Evolutionary conservation across 2,329 filamentous ascomycete species (phyloP).

Genomic region (Neurospora crassa): DNA sequence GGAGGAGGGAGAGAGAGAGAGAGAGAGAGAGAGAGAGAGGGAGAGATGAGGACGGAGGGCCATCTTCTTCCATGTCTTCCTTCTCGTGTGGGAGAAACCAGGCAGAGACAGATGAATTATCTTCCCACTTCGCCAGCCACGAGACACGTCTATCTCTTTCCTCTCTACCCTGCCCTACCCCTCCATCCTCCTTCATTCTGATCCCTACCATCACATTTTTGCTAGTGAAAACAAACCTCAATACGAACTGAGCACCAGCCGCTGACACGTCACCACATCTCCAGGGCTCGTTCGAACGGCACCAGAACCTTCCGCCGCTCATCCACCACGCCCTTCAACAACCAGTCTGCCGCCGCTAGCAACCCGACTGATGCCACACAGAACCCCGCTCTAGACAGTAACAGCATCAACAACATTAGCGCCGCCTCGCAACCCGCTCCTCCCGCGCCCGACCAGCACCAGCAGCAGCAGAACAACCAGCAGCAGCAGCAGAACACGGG

Average conservation of each 20-base stretch:
- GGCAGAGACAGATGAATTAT: not conserved
- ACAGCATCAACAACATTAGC: slow-evolving; percentile 2
- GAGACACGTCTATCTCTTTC: not conserved
- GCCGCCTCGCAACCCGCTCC: slow-evolving; percentile 2
- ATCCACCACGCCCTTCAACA: slow-evolving; percentile 44
- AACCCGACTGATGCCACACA: slow-evolving; percentile 15
- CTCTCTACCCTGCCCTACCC: not conserved
- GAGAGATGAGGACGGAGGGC: not conserved
- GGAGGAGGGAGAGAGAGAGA: not conserved
- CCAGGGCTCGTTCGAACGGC: slow-evolving; percentile 52
- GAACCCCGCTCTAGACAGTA: slow-evolving; percentile 10
- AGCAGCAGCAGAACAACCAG: not conserved
- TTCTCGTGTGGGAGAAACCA: not conserved
- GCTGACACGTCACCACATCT: not conserved
- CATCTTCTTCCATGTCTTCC: not conserved
- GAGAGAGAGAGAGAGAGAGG: no score
- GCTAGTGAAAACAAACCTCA: not conserved
- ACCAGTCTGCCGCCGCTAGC: slow-evolving; percentile 14
- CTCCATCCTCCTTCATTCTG: not conserved
- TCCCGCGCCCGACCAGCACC: not conserved
- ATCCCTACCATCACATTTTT: not conserved
- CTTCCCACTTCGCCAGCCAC: not conserved
- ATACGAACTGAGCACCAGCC: not conserved
- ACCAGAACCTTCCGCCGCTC: slow-evolving; percentile 56
- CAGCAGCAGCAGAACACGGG: slow-evolving; percentile 19